Evolutionary conservation across 129 eudicot species (phyloP).

Genomic region (Sambucus nigra): DNA sequence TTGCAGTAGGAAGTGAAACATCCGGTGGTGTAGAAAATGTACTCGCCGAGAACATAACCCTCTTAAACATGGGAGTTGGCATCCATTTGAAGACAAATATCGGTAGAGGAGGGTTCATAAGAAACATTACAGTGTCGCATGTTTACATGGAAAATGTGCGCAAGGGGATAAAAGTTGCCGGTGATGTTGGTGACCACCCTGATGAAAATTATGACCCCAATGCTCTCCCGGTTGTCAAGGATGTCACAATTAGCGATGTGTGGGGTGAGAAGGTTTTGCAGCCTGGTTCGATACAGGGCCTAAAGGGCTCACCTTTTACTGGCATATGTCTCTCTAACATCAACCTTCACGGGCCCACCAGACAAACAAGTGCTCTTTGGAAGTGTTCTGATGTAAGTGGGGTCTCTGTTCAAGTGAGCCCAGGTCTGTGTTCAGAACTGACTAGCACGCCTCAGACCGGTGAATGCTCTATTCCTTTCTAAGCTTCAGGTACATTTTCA

Average conservation of each 20-base stretch:
- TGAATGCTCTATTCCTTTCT: slow-evolving; percentile 40
- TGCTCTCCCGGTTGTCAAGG: slow-evolving; percentile 57
- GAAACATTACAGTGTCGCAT: slow-evolving; percentile 60
- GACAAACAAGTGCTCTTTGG: slow-evolving; percentile 39
- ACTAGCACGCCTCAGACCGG: slow-evolving; percentile 27
- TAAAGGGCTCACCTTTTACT: slow-evolving; percentile 55
- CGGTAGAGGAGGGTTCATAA: slow-evolving; percentile 72
- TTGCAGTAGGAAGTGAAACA: slow-evolving; percentile 89
- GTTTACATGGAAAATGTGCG: slow-evolving; percentile 68
- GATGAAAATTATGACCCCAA: slow-evolving; percentile 50
- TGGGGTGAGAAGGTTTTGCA: slow-evolving; percentile 56
- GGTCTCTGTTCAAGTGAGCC: slow-evolving; percentile 65
- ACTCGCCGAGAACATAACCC: slow-evolving; percentile 67
- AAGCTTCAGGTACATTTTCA: slow-evolving; percentile 8
- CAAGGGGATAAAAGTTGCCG: slow-evolving; percentile 76
- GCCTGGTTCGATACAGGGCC: slow-evolving; percentile 62
- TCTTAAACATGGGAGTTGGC: slow-evolving; percentile 67
- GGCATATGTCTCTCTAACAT: slow-evolving; percentile 63
- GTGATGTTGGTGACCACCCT: slow-evolving; percentile 85
- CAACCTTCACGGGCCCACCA: slow-evolving; percentile 30
- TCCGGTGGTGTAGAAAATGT: slow-evolving; percentile 73
- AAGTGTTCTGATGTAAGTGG: slow-evolving; percentile 80
- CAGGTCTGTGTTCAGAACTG: slow-evolving; percentile 63
- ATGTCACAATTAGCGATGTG: slow-evolving; percentile 34
- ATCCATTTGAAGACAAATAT: slow-evolving; percentile 85